Percentiles rank a stretch among this genome's conserved stretches.
These are phyloP conservation scores for Ophiostoma sp. DNA, from an alignment of 2,329 filamentous ascomycete species.

Conservation along the genomic window DNA sequence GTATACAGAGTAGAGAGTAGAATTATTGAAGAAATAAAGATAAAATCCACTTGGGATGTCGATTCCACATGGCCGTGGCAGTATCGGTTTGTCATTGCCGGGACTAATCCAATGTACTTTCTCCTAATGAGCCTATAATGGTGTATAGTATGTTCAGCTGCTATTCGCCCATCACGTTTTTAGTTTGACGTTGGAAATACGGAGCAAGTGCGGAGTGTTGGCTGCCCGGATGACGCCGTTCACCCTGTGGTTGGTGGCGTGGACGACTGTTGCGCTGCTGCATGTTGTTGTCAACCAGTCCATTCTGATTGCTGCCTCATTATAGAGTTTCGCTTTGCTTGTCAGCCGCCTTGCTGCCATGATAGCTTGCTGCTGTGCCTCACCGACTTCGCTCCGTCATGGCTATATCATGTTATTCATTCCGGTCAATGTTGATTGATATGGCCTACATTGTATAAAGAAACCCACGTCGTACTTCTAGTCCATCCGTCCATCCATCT, in stretches of 20 bases:
- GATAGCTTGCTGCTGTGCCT: neutral
- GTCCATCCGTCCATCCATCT: neutral
- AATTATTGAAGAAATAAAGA: neutral
- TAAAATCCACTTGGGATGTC: neutral
- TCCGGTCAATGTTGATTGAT: neutral
- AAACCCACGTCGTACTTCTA: neutral
- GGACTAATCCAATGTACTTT: constrained; percentile 15
- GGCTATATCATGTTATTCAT: neutral
- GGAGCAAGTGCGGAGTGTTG: neutral
- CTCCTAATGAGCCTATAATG: neutral
- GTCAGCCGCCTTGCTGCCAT: no score
- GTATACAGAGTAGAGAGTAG: neutral
- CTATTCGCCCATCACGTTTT: neutral
- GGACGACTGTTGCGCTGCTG: neutral
- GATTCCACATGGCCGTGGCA: constrained; percentile 6
- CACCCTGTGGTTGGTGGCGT: neutral
- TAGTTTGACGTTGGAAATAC: neutral
- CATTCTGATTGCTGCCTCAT: neutral
- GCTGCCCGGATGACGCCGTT: neutral
- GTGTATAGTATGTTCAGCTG: neutral
- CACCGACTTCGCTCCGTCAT: neutral
- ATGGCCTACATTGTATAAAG: neutral
- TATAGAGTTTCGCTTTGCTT: neutral
- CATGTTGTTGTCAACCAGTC: neutral
- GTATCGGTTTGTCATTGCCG: constrained; percentile 17